These are phyloP conservation scores for Austropuccinia psidii DNA, from an alignment of 1,284 basidiomycete species.

Conservation along the genomic window DNA sequence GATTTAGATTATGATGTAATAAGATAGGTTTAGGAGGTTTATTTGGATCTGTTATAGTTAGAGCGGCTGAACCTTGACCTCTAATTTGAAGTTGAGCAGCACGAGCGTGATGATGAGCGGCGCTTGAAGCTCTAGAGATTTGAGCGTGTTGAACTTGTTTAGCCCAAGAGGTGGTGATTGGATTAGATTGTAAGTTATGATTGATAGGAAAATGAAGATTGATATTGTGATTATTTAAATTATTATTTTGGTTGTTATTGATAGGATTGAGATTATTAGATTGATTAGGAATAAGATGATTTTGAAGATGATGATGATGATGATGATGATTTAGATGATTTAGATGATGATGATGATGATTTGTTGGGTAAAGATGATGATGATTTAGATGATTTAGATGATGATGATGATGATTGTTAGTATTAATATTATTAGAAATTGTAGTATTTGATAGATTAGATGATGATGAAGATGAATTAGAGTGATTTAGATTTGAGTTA, in stretches of 20 bases:
- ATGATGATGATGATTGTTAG: conserved; percentile 40
- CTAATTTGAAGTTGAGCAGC: conserved; percentile 70
- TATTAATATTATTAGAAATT: conserved; percentile 46
- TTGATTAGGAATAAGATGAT: conserved; percentile 36
- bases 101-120: conserved; percentile 68
- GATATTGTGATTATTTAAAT: too few relatives aligned
- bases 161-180: conserved; percentile 28
- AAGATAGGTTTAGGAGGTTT: conserved; percentile 38
- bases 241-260: conserved; percentile 1
- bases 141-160: conserved; percentile 45
- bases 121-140: conserved; percentile 66
- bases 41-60: conserved; percentile 74
- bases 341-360: conserved; percentile 43
- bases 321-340: conserved; percentile 39
- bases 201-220: conserved; percentile 13
- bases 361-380: conserved; percentile 38
- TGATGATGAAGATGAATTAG: neutral
- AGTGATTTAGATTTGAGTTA: neutral
- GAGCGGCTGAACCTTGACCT: conserved; percentile 66
- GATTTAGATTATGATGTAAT: conserved; percentile 10
- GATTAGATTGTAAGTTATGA: conserved; percentile 38
- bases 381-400: conserved; percentile 43
- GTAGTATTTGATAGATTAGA: neutral
- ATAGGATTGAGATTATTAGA: conserved; percentile 1
- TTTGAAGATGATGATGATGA: conserved; percentile 44